phyloP scores from a whole-genome alignment of 2,329 filamentous ascomycete genomes.

The Elsinoe batatas region DNA sequence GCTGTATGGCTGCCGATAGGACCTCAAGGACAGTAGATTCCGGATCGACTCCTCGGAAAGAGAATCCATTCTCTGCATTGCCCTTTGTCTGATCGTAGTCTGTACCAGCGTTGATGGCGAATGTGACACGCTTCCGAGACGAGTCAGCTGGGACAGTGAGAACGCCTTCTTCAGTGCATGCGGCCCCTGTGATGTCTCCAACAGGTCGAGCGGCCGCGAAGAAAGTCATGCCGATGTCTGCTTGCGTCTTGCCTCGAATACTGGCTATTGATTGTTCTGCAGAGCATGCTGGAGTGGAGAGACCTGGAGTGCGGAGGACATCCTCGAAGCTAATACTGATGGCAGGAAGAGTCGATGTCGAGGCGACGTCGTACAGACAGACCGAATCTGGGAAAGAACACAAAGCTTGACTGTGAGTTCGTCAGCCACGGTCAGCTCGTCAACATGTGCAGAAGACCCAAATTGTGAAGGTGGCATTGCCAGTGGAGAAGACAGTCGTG shows the following conservation, averaged over 20 bases:
- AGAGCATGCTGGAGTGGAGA: conserved; percentile 16
- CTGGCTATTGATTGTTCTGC: conserved; percentile 21
- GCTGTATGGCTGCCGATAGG: conserved; percentile 27
- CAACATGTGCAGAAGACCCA: not conserved
- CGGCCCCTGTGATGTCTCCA: conserved; percentile 12
- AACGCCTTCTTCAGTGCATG: conserved; percentile 19
- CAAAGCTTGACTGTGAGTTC: conserved; percentile 28
- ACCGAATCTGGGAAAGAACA: conserved; percentile 37
- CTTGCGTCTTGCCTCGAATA: conserved; percentile 31
- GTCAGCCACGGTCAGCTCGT: not conserved
- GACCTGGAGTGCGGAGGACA: conserved; percentile 22
- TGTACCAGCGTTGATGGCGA: conserved; percentile 38
- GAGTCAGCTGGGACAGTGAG: conserved; percentile 24
- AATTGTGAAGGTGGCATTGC: conserved; percentile 25
- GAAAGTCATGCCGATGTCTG: conserved; percentile 37
- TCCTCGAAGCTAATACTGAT: conserved; percentile 38
- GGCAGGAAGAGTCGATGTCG: conserved; percentile 28
- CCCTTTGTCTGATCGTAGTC: conserved; percentile 45
- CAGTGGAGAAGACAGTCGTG: conserved; percentile 21
- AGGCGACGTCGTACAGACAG: conserved; percentile 31
- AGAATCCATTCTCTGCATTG: conserved; percentile 34
- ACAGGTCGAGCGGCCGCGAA: conserved; percentile 30
- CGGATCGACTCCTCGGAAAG: conserved; percentile 42
- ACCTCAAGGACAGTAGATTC: conserved; percentile 28
- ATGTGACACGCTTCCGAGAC: conserved; percentile 22